phyloP scores from a whole-genome alignment of 73 alveolate species.

The Halteria grandinella region DNA sequence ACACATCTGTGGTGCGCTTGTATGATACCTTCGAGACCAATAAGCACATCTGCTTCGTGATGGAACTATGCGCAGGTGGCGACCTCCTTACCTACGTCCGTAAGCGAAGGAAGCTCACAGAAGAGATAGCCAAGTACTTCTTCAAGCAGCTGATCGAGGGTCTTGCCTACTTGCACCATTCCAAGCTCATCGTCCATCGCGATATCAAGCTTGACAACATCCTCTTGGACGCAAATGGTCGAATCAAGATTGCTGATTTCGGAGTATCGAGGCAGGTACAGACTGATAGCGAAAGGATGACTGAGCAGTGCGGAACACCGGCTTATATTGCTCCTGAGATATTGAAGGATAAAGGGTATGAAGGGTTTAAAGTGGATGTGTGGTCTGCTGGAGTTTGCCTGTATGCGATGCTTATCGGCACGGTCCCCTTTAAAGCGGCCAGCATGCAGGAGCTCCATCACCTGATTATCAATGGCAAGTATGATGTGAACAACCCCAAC shows the following conservation, averaged over 20 bases:
- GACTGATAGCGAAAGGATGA: constrained; percentile 72
- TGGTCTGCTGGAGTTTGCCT: constrained; percentile 87
- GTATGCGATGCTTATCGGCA: constrained; percentile 78
- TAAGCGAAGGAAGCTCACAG: constrained; percentile 85
- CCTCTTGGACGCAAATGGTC: constrained; percentile 71
- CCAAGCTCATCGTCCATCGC: constrained; percentile 49
- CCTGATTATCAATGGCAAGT: constrained; percentile 72
- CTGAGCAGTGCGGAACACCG: constrained; percentile 87
- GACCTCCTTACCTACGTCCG: constrained; percentile 87
- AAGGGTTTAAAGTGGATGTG: constrained; percentile 80
- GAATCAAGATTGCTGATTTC: constrained; percentile 79
- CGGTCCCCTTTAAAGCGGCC: constrained; percentile 81
- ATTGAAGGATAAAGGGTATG: constrained; percentile 77
- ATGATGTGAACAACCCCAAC: constrained; percentile 69
- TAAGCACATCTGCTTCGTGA: constrained; percentile 80
- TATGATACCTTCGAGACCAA: constrained; percentile 85
- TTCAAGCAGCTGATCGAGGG: constrained; percentile 89
- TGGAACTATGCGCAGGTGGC: constrained; percentile 90
- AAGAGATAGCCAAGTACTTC: constrained; percentile 79
- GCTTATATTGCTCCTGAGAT: constrained; percentile 90
- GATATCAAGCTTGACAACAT: constrained; percentile 83
- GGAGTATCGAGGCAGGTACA: constrained; percentile 75
- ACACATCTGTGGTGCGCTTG: constrained; percentile 77
- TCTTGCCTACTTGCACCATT: constrained; percentile 75
- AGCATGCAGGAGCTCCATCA: constrained; percentile 74